Evolutionary conservation across 1,284 basidiomycete genomes (phyloP).

Genomic region (Inonotus hispidus): DNA sequence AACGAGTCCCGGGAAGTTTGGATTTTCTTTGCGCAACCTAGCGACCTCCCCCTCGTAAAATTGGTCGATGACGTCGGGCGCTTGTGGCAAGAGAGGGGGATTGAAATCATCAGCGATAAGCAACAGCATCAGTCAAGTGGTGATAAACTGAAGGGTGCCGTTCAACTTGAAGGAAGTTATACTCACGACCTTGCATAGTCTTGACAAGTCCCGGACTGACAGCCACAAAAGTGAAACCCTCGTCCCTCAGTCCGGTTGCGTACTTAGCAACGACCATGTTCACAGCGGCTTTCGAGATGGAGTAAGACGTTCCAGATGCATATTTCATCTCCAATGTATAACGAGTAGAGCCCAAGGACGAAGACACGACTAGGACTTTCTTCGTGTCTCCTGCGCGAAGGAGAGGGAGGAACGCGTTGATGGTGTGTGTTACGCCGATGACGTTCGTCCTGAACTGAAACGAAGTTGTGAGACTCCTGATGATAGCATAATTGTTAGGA

Average conservation of each 20-base stretch:
- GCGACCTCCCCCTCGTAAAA: background rate
- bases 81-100: background rate
- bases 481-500: background rate
- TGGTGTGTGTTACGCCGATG: conserved; percentile 22
- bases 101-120: background rate
- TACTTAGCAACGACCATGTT: conserved; percentile 25
- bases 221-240: conserved; percentile 22
- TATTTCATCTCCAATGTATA: conserved; percentile 12
- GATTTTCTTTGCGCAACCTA: background rate
- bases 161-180: no score
- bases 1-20: conserved; percentile 3
- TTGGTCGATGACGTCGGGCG: background rate
- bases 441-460: conserved; percentile 24
- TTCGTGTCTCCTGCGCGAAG: conserved; percentile 22
- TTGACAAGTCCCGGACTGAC: conserved; percentile 24
- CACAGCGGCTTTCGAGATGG: conserved; percentile 23
- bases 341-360: conserved; percentile 20
- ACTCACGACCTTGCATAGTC: conserved; percentile 16
- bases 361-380: conserved; percentile 23
- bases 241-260: conserved; percentile 19
- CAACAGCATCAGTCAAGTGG: background rate
- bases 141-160: no score
- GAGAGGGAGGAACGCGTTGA: conserved; percentile 25
- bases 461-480: background rate
- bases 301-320: conserved; percentile 13